Conservation (phyloP, 176 grass and related monocot genomes). For the Echinochloa phyllopogon region DNA sequence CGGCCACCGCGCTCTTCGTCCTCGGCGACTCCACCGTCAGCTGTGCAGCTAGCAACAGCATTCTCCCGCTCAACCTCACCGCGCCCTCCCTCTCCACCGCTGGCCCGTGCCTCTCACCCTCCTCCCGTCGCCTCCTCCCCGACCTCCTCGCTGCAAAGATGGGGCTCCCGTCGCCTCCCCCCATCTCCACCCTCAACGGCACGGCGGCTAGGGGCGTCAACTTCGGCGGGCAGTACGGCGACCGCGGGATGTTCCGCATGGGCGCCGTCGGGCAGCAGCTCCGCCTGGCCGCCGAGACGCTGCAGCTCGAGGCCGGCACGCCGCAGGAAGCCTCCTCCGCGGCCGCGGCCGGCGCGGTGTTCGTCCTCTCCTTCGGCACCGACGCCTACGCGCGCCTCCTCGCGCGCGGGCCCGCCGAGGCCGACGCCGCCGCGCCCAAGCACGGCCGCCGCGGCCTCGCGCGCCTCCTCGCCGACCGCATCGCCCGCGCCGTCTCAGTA, state of each 20-base stretch:
- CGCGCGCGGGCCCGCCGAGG: constrained; percentile 37
- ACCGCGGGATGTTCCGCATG: constrained; percentile 37
- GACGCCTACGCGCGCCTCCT: constrained; percentile 62
- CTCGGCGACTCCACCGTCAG: constrained; percentile 63
- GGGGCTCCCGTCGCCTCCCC: constrained; percentile 52
- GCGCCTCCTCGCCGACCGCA: constrained; percentile 54
- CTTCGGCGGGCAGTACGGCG: constrained; percentile 49
- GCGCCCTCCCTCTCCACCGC: constrained; percentile 19
- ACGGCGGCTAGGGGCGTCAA: constrained; percentile 54
- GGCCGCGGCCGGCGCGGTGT: constrained; percentile 42
- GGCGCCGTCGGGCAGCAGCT: constrained; percentile 57
- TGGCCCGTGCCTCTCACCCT: constrained; percentile 36
- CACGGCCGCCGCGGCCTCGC: constrained; percentile 55
- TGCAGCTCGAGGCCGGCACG: constrained; percentile 53
- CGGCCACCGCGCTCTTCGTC: constrained; percentile 50
- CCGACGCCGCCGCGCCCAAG: constrained; percentile 55
- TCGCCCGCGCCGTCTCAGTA: constrained; percentile 51
- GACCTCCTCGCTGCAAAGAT: constrained; percentile 59
- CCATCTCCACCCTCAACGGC: constrained; percentile 47
- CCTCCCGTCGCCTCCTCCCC: constrained; percentile 47
- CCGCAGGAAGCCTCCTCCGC: constrained; percentile 17
- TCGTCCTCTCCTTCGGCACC: constrained; percentile 67
- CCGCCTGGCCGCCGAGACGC: constrained; percentile 61
- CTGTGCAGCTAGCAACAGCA: constrained; percentile 52
- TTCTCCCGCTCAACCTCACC: constrained; percentile 31